Percentiles rank a stretch among this genome's conserved stretches.
Conservation (phyloP, 1,284 basidiomycete genomes). For the Ganoderma boninense region DNA sequence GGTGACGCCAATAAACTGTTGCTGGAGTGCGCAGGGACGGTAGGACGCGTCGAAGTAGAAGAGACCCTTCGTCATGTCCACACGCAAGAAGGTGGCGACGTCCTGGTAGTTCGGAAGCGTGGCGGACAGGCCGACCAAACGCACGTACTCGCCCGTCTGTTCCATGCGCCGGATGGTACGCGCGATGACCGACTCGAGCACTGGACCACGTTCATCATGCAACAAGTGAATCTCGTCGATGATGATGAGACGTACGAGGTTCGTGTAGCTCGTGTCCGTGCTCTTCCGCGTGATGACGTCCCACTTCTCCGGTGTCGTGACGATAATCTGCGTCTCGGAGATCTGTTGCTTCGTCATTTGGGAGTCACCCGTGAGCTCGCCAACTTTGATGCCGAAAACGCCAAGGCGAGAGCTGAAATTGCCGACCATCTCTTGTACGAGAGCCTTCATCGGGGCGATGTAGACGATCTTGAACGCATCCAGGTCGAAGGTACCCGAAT, state of each 20-base stretch:
- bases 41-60: conserved; percentile 98
- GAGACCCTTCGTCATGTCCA: conserved; percentile 91
- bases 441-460: conserved; percentile 98
- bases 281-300: conserved; percentile 99
- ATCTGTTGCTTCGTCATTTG: conserved; percentile 99
- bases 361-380: conserved; percentile 96
- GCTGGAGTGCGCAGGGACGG: conserved; percentile 94
- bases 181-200: conserved; percentile 92
- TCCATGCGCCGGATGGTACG: conserved; percentile 96
- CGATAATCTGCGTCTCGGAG: conserved; percentile 97
- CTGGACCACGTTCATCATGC: conserved; percentile 98
- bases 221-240: conserved; percentile 98
- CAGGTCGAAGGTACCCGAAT: conserved; percentile 87
- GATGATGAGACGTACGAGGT: conserved; percentile 95
- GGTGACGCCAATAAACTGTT: conserved; percentile 97
- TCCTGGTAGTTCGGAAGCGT: conserved; percentile 99
- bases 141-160: conserved; percentile 92
- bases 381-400: conserved; percentile 87
- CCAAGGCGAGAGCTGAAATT: conserved; percentile 90
- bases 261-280: conserved; percentile 97
- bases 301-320: conserved; percentile 99
- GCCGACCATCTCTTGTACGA: conserved; percentile 97
- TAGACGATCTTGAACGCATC: conserved; percentile 98
- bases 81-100: conserved; percentile 97
- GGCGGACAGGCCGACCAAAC: conserved; percentile 95